Percentiles rank a stretch among this genome's conserved stretches.
Conservation (phyloP, 192 early-diverging fungal species). For the Phlyctochytrium bullatum region DNA sequence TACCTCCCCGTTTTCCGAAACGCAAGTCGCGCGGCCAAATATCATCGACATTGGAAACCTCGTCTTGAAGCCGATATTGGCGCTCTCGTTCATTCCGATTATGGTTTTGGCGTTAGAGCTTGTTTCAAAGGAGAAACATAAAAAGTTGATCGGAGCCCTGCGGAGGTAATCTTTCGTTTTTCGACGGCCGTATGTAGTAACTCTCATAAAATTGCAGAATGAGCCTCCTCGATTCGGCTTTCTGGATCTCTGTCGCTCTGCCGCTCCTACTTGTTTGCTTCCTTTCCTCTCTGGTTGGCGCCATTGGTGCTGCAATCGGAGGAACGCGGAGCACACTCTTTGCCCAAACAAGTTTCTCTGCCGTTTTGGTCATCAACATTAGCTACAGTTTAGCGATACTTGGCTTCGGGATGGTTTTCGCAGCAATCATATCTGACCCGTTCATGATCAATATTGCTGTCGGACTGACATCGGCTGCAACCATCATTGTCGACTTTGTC, state of each 20-base stretch:
- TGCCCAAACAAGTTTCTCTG: slow-evolving; percentile 9
- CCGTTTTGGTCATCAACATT: slow-evolving; percentile 14
- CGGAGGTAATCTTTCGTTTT: slow-evolving; percentile 15
- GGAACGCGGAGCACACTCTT: slow-evolving; percentile 4
- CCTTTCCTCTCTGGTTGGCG: slow-evolving; percentile 5
- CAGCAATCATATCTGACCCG: slow-evolving; percentile 11
- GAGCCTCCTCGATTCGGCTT: slow-evolving; percentile 19
- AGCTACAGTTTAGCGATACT: slow-evolving; percentile 15
- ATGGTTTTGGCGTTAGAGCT: slow-evolving; percentile 24
- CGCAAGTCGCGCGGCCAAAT: not conserved
- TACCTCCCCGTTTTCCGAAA: not conserved
- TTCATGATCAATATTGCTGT: slow-evolving; percentile 19
- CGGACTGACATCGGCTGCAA: slow-evolving; percentile 6
- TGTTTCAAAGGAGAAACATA: slow-evolving; percentile 24
- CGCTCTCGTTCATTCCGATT: slow-evolving; percentile 12
- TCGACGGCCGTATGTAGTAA: no score
- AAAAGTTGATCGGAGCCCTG: slow-evolving; percentile 15
- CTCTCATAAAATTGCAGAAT: slow-evolving; percentile 4
- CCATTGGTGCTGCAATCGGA: slow-evolving; percentile 3
- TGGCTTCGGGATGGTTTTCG: slow-evolving; percentile 11
- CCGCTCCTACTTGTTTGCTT: slow-evolving; percentile 12
- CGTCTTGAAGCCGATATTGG: slow-evolving; percentile 3
- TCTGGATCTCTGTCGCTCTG: slow-evolving; percentile 18
- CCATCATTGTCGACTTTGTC: slow-evolving; percentile 9
- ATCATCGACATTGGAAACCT: not conserved